Percentiles rank a stretch among this genome's conserved stretches.
phyloP scores from a whole-genome alignment of 2,329 filamentous ascomycete genomes.

The Albophoma yamanashiensis region DNA sequence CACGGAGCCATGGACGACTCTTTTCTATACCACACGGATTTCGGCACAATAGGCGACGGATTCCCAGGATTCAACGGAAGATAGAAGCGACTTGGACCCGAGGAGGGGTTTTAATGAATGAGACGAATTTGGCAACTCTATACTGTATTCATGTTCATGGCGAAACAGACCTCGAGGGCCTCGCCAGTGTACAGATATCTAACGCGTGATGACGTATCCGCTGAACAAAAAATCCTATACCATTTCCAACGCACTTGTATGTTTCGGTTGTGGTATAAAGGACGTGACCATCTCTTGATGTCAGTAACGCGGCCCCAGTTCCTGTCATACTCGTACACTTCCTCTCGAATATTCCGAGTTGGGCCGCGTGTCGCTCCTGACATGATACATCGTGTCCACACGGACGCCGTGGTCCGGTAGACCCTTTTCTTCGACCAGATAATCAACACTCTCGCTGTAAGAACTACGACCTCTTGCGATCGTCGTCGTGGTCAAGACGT shows the following conservation, averaged over 20 bases:
- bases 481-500: constrained; percentile 7
- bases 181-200: background rate
- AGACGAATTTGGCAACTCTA: background rate
- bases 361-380: constrained; percentile 4
- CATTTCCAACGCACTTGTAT: background rate
- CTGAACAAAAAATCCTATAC: background rate
- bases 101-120: background rate
- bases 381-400: constrained; percentile 8
- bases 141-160: background rate
- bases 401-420: constrained; percentile 3
- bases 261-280: background rate
- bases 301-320: background rate
- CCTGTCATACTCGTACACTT: background rate
- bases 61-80: constrained; percentile 10
- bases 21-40: constrained; percentile 13
- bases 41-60: constrained; percentile 9
- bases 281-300: background rate
- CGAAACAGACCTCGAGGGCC: background rate
- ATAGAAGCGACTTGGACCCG: background rate
- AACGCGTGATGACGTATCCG: background rate
- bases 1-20: constrained; percentile 2
- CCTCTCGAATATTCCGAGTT: constrained; percentile 3
- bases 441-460: constrained; percentile 3
- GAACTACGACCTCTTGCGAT: constrained; percentile 2
- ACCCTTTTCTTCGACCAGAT: constrained; percentile 4